phyloP scores from a whole-genome alignment of 306 rosid genomes.

The Rosa rugosa region DNA sequence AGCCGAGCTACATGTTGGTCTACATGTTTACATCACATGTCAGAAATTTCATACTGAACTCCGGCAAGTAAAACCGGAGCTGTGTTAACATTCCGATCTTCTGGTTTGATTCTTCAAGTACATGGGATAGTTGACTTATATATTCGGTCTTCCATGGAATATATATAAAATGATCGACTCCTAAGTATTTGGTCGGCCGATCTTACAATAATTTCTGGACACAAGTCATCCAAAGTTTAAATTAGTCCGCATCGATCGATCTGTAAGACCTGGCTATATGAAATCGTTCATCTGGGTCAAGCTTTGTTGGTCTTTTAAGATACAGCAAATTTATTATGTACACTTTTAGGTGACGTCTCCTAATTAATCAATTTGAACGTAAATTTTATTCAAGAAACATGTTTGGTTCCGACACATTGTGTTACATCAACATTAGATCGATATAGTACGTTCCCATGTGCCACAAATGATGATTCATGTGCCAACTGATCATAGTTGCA shows the following conservation, averaged over 20 bases:
- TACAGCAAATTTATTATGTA: not conserved
- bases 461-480: constrained; percentile 26
- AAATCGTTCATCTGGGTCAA: not conserved
- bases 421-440: not conserved
- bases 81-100: not conserved
- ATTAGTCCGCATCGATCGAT: not conserved
- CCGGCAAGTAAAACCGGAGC: not conserved
- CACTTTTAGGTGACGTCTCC: not conserved
- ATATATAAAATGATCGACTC: not conserved
- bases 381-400: not conserved
- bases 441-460: constrained; percentile 26
- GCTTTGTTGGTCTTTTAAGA: not conserved
- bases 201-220: not conserved
- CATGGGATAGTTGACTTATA: not conserved
- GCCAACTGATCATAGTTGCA: constrained; percentile 6
- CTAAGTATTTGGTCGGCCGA: not conserved
- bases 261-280: not conserved
- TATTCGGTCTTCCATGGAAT: not conserved
- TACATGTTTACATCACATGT: not conserved
- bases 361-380: not conserved
- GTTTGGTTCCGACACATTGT: not conserved
- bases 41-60: not conserved
- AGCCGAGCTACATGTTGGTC: not conserved
- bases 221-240: not conserved
- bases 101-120: not conserved